A percentile compares a stretch with the other conserved stretches of the same genome.
These are phyloP conservation scores for Saccharomycopsis sp. DNA, from an alignment of 805 yeast genomes.

Conservation along the genomic window DNA sequence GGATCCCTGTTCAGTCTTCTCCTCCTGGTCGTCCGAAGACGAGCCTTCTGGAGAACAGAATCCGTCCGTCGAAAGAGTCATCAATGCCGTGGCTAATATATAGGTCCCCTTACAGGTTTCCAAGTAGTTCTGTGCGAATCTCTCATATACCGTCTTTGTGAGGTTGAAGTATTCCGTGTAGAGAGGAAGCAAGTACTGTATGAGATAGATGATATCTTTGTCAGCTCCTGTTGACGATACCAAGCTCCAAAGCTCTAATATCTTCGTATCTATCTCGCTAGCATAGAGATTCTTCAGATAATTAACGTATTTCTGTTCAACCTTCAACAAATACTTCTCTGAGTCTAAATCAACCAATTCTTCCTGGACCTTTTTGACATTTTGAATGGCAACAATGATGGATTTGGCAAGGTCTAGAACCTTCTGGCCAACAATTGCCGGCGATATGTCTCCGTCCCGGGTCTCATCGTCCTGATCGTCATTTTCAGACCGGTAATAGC, in stretches of 20 bases:
- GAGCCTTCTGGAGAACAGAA: conserved; percentile 84
- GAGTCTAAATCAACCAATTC: conserved; percentile 38
- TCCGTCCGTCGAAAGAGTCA: conserved; percentile 66
- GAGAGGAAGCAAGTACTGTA: conserved; percentile 56
- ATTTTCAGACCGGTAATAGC: neutral
- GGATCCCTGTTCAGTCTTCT: conserved; percentile 38
- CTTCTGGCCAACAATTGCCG: conserved; percentile 1
- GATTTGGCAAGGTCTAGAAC: conserved; percentile 41
- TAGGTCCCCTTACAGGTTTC: conserved; percentile 56
- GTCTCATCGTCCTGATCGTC: conserved; percentile 2
- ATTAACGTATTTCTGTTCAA: conserved; percentile 40
- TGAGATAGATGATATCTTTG: conserved; percentile 37
- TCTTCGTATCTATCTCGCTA: conserved; percentile 30
- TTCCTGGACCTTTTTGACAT: conserved; percentile 35
- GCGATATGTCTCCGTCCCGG: conserved; percentile 30
- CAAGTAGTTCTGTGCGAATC: conserved; percentile 42
- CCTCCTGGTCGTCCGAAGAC: conserved; percentile 52
- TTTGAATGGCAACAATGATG: conserved; percentile 64
- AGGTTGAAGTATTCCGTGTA: conserved; percentile 52
- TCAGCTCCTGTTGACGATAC: conserved; percentile 32
- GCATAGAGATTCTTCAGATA: conserved; percentile 40
- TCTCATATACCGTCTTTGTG: conserved; percentile 28
- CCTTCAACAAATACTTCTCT: conserved; percentile 59
- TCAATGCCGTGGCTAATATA: conserved; percentile 48
- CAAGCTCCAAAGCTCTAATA: conserved; percentile 30